Conservation (phyloP, 495 filamentous ascomycete genomes). For the Corynascus novoguineensis region DNA sequence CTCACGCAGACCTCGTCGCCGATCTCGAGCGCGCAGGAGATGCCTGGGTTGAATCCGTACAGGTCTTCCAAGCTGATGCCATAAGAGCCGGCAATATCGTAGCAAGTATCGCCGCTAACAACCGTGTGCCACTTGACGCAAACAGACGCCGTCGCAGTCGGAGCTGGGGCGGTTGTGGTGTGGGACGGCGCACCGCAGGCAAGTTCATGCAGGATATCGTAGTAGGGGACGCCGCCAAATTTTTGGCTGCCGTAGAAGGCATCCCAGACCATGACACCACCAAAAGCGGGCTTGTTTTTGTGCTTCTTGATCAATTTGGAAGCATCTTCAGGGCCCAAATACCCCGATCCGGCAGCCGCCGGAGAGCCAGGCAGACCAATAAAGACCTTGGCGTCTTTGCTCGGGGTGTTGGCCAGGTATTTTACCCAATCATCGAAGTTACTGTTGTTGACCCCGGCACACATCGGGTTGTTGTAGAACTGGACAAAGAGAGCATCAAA, state of each 20-base stretch:
- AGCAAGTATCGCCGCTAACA: slow-evolving; percentile 15
- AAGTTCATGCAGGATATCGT: slow-evolving; percentile 25
- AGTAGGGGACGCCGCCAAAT: slow-evolving; percentile 21
- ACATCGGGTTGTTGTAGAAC: slow-evolving; percentile 67
- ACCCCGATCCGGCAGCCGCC: slow-evolving; percentile 26
- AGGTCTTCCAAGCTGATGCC: slow-evolving; percentile 12
- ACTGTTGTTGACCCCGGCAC: slow-evolving; percentile 41
- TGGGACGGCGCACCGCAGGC: slow-evolving; percentile 14
- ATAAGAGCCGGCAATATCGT: slow-evolving; percentile 10
- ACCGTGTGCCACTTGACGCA: slow-evolving; percentile 19
- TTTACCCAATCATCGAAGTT: slow-evolving; percentile 60
- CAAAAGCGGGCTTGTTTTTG: slow-evolving; percentile 33
- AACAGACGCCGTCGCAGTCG: slow-evolving; percentile 10
- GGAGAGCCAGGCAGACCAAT: slow-evolving; percentile 58
- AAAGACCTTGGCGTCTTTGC: slow-evolving; percentile 55
- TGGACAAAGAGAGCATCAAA: slow-evolving; percentile 66
- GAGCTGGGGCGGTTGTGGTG: slow-evolving; percentile 6
- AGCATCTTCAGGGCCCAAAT: slow-evolving; percentile 24
- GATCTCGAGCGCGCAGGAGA: slow-evolving; percentile 3
- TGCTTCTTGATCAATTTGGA: slow-evolving; percentile 27
- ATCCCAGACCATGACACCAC: slow-evolving; percentile 43
- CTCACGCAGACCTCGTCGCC: slow-evolving; percentile 15
- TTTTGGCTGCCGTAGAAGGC: slow-evolving; percentile 27
- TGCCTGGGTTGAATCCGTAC: slow-evolving; percentile 3
- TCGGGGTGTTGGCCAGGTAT: slow-evolving; percentile 49